Evolutionary conservation across 257 asterid genomes (phyloP).

Genomic region (Eustoma russellianum): DNA sequence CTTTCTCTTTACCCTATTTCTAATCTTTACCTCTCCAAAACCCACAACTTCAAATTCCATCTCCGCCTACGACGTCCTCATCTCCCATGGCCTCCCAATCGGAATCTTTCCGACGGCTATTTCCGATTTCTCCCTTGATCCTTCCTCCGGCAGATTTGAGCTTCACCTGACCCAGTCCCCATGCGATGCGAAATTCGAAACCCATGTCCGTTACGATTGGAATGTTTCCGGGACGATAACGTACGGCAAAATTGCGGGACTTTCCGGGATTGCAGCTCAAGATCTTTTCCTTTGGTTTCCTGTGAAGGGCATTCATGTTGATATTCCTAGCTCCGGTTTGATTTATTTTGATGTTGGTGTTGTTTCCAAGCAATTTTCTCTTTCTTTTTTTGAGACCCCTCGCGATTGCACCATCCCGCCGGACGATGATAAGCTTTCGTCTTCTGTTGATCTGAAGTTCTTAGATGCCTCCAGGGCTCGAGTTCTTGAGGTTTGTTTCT

Average conservation of each 20-base stretch:
- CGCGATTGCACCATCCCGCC: conserved; percentile 43
- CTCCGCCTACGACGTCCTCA: conserved; percentile 42
- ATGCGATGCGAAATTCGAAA: conserved; percentile 75
- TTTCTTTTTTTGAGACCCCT: conserved; percentile 74
- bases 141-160: conserved; percentile 51
- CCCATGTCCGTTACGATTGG: conserved; percentile 48
- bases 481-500: conserved; percentile 35
- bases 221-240: conserved; percentile 47
- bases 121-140: conserved; percentile 38
- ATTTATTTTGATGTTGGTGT: conserved; percentile 82
- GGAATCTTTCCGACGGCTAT: conserved; percentile 79
- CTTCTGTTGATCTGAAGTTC: conserved; percentile 15
- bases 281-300: conserved; percentile 88
- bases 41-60: conserved; percentile 2
- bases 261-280: conserved; percentile 69
- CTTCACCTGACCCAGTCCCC: conserved; percentile 47
- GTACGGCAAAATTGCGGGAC: conserved; percentile 36
- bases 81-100: conserved; percentile 50
- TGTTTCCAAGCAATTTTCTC: conserved; percentile 68
- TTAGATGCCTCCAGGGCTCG: conserved; percentile 12
- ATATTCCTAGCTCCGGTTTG: conserved; percentile 82
- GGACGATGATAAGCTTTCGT: conserved; percentile 5
- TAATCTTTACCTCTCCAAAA: background rate
- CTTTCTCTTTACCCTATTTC: background rate
- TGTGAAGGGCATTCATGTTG: conserved; percentile 63